These are phyloP conservation scores for Sporothrix globosa DNA, from an alignment of 2,329 filamentous ascomycete species.

Conservation along the genomic window DNA sequence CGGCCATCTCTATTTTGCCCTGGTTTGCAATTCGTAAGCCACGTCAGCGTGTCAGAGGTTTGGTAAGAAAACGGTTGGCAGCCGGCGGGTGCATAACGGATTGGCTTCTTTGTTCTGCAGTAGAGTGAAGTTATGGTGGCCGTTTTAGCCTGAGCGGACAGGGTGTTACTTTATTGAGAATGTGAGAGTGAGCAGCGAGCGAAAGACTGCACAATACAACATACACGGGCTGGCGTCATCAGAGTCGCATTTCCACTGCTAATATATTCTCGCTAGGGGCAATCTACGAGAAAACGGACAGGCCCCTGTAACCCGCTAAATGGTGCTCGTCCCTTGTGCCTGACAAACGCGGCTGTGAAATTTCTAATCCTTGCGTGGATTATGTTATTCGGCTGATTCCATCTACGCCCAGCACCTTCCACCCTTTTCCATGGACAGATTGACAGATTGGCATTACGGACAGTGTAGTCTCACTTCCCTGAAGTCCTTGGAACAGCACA, in stretches of 20 bases:
- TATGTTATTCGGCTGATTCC: conserved; percentile 26
- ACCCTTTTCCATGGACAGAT: conserved; percentile 11
- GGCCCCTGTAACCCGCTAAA: background rate
- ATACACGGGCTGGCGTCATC: conserved; percentile 12
- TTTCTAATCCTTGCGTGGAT: conserved; percentile 21
- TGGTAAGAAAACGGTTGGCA: background rate
- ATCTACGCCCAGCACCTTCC: conserved; percentile 20
- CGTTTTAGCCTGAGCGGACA: background rate
- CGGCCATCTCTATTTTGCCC: background rate
- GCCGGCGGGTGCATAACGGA: background rate
- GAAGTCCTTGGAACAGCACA: background rate
- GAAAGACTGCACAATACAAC: background rate
- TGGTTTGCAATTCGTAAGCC: conserved; percentile 10
- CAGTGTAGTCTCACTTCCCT: too few species aligned
- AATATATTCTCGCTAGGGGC: background rate
- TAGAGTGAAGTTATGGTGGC: too few species aligned
- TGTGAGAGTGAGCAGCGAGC: background rate
- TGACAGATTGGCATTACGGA: conserved; percentile 2
- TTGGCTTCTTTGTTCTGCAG: background rate
- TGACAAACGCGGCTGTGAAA: conserved; percentile 17
- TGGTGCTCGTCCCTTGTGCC: background rate
- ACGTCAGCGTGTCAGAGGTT: background rate
- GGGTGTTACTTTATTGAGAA: background rate
- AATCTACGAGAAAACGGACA: background rate
- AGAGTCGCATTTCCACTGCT: conserved; percentile 4